Base-by-base conservation (phyloP, 192 early-diverging fungal genomes). In the Coemansia sp. region DNA sequence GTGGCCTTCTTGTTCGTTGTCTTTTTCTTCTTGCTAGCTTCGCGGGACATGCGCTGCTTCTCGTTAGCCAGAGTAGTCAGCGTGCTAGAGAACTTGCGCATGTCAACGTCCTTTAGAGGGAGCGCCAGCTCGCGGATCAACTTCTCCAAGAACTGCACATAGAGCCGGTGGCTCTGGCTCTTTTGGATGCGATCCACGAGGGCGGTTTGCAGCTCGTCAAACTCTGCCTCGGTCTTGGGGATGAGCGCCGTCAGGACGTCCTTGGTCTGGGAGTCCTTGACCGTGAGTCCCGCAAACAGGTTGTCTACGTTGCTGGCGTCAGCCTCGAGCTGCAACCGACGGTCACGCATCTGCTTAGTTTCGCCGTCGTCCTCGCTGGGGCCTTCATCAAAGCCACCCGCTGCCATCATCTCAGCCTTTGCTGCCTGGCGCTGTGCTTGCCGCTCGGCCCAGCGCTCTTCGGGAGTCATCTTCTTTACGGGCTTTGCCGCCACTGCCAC, bases 11-110 rank as follows among this genome's bases (percentile, higher is more conserved):
- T 88, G 68, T 68, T 78, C 6, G 55, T 82, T 80, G 88, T 89
- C 84, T 92, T 91, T 83, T 89, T 90, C 50, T 76, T 69, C 84
- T 93, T 93, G 47, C 66, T 18, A 2, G 76, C 84, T 20, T 92
- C 91, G 59, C 84, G 81, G 10, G 80, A 76, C 18, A 83, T 82
- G 58, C 79, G 86, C 74, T 89, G 86, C 81, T 93, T 91, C 81
- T 92, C 91, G 64, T 90, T 90, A 53, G 89, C 91, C 61, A 93
- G 70, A 2, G 84, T 80, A 3, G 86, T 86, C 71, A 93, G 66
- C 8, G 87, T 79, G 69, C 83, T 83, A 16, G 89, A 59, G 30
- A 84, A 64, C 67, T 89, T 90, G 62, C 87, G 80, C 11, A 90
- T 85, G 39, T 92, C 89, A 5, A 79, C 67, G 59, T 92, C 90